phyloP scores from a whole-genome alignment of 2,329 filamentous ascomycete species.

The Nakataea oryzae region DNA sequence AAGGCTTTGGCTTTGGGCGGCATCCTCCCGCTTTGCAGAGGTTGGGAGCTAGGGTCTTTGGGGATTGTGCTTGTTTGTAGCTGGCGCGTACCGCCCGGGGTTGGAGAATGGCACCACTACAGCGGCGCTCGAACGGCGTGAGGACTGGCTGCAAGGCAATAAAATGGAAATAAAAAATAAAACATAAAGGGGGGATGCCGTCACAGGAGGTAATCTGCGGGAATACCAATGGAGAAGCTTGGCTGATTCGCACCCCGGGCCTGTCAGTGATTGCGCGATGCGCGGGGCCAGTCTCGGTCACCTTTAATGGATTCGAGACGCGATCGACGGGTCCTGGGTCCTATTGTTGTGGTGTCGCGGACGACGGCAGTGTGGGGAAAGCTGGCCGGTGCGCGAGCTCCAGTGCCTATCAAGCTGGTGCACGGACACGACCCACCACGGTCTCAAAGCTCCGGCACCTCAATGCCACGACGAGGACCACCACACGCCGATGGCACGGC shows the following conservation, averaged over 20 bases:
- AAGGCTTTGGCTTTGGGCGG: constrained; percentile 29
- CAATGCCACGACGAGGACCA: no score
- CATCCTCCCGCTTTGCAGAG: constrained; percentile 22
- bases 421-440: background rate
- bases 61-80: background rate
- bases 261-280: background rate
- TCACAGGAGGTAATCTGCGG: background rate
- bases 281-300: background rate
- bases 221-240: background rate
- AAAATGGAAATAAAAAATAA: no score
- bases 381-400: background rate
- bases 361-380: background rate
- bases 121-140: background rate
- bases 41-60: background rate
- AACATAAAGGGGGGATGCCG: background rate
- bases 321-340: background rate
- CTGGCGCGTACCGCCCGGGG: background rate
- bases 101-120: background rate
- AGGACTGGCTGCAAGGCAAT: background rate
- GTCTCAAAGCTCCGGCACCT: no score
- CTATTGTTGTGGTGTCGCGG: background rate
- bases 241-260: background rate
- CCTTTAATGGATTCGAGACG: background rate
- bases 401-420: no score
- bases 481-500: no score